A percentile compares a stretch with the other conserved stretches of the same genome.
phyloP scores from a whole-genome alignment of 257 asterid species.

The Knoxia roxburghii region DNA sequence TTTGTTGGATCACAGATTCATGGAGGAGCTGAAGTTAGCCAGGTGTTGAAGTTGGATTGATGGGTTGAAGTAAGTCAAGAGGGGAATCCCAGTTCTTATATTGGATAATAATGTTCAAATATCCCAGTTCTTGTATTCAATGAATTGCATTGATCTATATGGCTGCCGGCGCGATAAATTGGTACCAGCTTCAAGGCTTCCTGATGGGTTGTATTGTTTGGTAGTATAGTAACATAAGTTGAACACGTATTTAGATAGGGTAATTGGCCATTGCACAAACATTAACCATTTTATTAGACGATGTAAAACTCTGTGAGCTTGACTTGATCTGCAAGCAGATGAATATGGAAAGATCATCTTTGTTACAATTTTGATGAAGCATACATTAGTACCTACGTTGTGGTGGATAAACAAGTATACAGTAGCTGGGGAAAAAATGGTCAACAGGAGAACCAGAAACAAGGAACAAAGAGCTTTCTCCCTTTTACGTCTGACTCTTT shows the following conservation, averaged over 20 bases:
- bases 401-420: not conserved
- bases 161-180: not conserved
- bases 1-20: not conserved
- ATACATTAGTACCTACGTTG: not conserved
- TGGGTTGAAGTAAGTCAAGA: not conserved
- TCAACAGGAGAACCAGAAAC: too few relatives aligned
- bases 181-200: not conserved
- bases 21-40: not conserved
- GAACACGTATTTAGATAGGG: too few relatives aligned
- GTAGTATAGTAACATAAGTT: not conserved
- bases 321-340: too few relatives aligned
- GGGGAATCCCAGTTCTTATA: not conserved
- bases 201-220: not conserved
- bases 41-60: constrained; percentile 6
- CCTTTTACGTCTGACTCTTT: too few relatives aligned
- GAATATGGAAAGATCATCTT: too few relatives aligned
- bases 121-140: not conserved
- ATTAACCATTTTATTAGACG: too few relatives aligned
- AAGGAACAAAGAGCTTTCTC: too few relatives aligned
- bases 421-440: too few relatives aligned
- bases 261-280: not conserved
- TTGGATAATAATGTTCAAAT: too few relatives aligned
- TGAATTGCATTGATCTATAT: too few relatives aligned
- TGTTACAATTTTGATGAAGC: not conserved
- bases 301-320: too few relatives aligned